phyloP scores from a whole-genome alignment of 176 grass and related monocot genomes.

The Ampelocalamus luodianensis region DNA sequence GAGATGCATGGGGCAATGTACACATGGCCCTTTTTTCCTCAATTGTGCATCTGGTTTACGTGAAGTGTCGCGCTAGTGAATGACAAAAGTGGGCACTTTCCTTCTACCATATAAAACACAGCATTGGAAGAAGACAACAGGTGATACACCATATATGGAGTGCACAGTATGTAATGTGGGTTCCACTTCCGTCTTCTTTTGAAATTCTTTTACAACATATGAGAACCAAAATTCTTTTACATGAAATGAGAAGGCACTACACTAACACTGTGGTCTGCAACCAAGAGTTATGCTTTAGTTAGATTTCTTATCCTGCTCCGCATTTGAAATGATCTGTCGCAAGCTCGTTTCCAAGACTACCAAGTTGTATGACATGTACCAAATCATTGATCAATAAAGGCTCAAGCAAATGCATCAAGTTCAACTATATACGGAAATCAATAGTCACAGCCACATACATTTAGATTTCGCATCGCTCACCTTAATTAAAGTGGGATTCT shows the following conservation, averaged over 20 bases:
- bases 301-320: conserved; percentile 1
- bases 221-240: neutral
- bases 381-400: conserved; percentile 24
- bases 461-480: conserved; percentile 31
- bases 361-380: neutral
- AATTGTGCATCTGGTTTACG: neutral
- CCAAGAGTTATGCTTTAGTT: neutral
- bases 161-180: neutral
- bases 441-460: neutral
- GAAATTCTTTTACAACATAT: neutral
- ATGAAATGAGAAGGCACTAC: conserved; percentile 24
- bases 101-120: conserved; percentile 12
- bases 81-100: conserved; percentile 8
- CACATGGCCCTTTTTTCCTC: conserved; percentile 18
- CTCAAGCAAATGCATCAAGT: neutral
- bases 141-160: neutral
- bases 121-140: neutral
- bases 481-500: conserved; percentile 80
- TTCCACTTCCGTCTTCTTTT: neutral
- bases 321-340: neutral
- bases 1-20: neutral
- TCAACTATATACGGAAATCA: conserved; percentile 6
- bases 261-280: neutral
- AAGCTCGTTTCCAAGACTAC: conserved; percentile 1
- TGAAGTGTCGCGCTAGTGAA: conserved; percentile 12